Base-by-base conservation (phyloP, 306 rosid genomes). In the Castanopsis chinensis region DNA sequence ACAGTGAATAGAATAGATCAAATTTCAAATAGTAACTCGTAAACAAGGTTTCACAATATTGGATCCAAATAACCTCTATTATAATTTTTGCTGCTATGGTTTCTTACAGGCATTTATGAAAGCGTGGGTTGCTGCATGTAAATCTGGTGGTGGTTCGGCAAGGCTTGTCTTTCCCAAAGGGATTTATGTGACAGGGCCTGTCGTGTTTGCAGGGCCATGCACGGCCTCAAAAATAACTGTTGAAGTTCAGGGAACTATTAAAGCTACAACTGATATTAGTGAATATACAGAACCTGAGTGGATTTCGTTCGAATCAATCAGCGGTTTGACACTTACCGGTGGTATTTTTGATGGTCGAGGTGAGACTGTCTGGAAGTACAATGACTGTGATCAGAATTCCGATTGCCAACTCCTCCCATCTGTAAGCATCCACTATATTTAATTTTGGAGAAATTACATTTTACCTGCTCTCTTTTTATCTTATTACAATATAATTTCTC, bases 291-390 rank as follows among this genome's bases (percentile, higher is more conserved):
- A 84, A 1, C 89, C 91, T 1, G 91, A 90, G 56, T 94, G 98
- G 98, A 32, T 94, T 77, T n/a, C 70, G 4, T 86, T 94, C 28
- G 73, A 75, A 72, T 1, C 1, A 2, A 19, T 94, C 19, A 76
- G 81, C 2, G 88, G 83, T 6, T 20, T 94, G 57, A 71, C 81
- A 6, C 12, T 94, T 76, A 83, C 76, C 4, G 98, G 97, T 15
- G 45, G 25, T 0, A 96, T 96, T 69, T 88, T 94, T 17, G 89
- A 94, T 71, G 98, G 97, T 28, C 92, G 88, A 79, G 98, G 98
- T 17, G 21, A 78, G 3, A 0, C 2, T 12, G 75, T 14, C 14
- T 94, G 97, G 98, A 65, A 64, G 0, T 65, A 13, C 13, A 80
- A 82, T 12, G 85, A 82, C 28, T 86, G 88, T 80, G 41, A 25